phyloP scores from a whole-genome alignment of 2,329 filamentous ascomycete species.

The Scytalidium sp. region DNA sequence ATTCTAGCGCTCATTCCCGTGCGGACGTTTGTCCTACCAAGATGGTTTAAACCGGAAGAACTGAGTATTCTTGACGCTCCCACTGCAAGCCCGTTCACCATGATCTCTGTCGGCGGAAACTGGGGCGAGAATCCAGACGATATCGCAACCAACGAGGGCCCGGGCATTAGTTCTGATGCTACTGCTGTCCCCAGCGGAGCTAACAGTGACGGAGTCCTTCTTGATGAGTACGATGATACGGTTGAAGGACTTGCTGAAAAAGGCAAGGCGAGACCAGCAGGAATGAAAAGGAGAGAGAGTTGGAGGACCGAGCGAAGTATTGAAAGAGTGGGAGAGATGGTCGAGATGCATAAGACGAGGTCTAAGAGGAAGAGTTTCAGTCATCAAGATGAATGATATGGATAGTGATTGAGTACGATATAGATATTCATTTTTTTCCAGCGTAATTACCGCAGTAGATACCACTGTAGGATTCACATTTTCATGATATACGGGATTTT shows the following conservation, averaged over 20 bases:
- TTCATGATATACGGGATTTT: too few relatives aligned
- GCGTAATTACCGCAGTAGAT: too few relatives aligned
- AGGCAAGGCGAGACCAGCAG: constrained; percentile 12
- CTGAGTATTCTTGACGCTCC: constrained; percentile 65
- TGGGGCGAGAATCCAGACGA: constrained; percentile 41
- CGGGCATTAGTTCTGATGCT: constrained; percentile 8
- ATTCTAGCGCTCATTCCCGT: constrained; percentile 68
- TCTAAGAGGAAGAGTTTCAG: constrained; percentile 10
- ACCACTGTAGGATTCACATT: too few relatives aligned
- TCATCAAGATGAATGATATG: not conserved
- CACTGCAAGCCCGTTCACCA: constrained; percentile 68
- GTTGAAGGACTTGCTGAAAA: constrained; percentile 22
- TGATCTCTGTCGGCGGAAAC: constrained; percentile 69
- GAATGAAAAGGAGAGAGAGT: constrained; percentile 7
- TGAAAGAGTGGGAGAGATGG: constrained; percentile 13
- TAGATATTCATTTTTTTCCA: too few relatives aligned
- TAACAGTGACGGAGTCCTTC: constrained; percentile 2
- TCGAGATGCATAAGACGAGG: constrained; percentile 11
- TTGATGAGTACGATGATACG: constrained; percentile 12
- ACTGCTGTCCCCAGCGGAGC: constrained; percentile 8
- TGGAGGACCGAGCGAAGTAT: constrained; percentile 9
- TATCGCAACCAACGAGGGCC: not conserved
- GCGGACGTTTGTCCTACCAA: constrained; percentile 61
- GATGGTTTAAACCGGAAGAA: constrained; percentile 58
- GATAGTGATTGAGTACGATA: not conserved